Conservation (phyloP, 441 rosid genomes). For the Pelargonium fulgidum region DNA sequence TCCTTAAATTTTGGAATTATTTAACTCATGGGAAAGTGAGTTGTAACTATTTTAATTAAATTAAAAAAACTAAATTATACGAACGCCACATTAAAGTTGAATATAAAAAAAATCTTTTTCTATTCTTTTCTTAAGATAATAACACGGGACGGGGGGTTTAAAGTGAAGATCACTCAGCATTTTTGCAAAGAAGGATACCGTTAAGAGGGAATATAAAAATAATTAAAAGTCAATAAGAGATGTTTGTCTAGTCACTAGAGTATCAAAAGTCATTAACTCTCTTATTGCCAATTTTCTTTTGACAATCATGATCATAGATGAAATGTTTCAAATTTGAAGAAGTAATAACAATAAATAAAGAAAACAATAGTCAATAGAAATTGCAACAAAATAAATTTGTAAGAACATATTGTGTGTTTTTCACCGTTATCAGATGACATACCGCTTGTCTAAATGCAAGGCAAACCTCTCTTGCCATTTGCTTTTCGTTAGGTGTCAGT, state of each 20-base stretch:
- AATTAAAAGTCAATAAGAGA: not conserved
- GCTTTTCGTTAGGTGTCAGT: conserved; percentile 94
- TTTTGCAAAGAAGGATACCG: no score
- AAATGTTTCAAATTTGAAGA: no score
- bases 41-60: no score
- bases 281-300: not conserved
- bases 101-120: not conserved
- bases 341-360: no score
- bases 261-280: not conserved
- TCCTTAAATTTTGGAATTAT: no score
- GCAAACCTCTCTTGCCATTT: conserved; percentile 99
- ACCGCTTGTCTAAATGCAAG: conserved; percentile 95
- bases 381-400: no score
- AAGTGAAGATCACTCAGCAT: not conserved
- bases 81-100: not conserved
- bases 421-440: conserved; percentile 23
- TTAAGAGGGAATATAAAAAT: not conserved
- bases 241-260: not conserved
- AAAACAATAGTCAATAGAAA: no score
- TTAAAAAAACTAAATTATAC: no score
- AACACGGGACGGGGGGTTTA: not conserved
- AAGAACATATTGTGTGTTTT: no score
- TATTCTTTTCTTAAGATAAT: not conserved
- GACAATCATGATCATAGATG: not conserved
- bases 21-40: no score